Percentiles rank a stretch among this genome's conserved stretches.
Conservation (phyloP, 1,284 basidiomycete species). For the Irpex rosettiformis region DNA sequence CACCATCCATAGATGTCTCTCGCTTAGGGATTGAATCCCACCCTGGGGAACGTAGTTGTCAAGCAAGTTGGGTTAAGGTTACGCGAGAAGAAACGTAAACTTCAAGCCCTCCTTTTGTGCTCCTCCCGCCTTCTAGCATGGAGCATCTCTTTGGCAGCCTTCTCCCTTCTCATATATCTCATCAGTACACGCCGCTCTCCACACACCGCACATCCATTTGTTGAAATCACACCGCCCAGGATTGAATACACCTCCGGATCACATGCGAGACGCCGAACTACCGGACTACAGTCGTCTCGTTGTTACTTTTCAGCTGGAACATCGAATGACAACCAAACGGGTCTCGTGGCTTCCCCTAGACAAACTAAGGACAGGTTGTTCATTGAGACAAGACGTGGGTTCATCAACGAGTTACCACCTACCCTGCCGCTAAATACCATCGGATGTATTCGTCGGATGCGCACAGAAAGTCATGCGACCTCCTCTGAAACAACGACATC, state of each 20-base stretch:
- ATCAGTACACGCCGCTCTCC: neutral
- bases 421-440: neutral
- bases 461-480: neutral
- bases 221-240: neutral
- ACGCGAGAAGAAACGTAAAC: neutral
- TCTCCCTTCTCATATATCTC: neutral
- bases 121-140: neutral
- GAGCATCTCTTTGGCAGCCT: neutral
- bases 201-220: neutral
- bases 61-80: neutral
- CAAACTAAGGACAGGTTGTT: neutral
- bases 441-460: neutral
- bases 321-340: neutral
- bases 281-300: neutral
- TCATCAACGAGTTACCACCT: neutral
- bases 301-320: neutral
- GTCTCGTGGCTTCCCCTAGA: neutral
- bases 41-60: neutral
- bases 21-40: neutral
- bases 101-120: neutral
- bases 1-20: neutral
- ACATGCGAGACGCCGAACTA: neutral
- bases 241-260: neutral
- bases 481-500: slow-evolving; percentile 1
- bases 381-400: neutral